phyloP scores from a whole-genome alignment of 1,284 basidiomycete genomes.

The Ustilago esculenta region DNA sequence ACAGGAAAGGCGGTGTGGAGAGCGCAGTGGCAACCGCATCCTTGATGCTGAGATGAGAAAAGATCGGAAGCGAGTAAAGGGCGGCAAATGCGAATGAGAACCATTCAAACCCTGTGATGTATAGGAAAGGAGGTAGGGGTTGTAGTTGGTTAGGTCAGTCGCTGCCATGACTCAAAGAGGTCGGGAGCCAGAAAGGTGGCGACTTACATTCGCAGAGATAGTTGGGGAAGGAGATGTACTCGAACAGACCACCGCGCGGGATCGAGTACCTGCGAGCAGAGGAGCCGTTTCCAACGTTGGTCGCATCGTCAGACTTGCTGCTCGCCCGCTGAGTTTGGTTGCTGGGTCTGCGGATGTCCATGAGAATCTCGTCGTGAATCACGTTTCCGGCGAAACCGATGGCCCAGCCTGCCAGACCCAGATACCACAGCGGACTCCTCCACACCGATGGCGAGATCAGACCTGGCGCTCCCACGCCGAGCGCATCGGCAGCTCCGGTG shows the following conservation, averaged over 20 bases:
- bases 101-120: conserved; percentile 64
- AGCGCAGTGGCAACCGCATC: conserved; percentile 38
- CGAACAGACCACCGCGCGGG: conserved; percentile 82
- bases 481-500: conserved; percentile 21
- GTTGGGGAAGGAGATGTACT: conserved; percentile 86
- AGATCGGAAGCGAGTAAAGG: conserved; percentile 48
- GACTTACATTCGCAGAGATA: conserved; percentile 82
- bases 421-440: conserved; percentile 71
- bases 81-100: conserved; percentile 57
- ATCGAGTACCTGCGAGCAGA: conserved; percentile 77
- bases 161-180: too few relatives aligned
- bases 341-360: conserved; percentile 71
- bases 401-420: conserved; percentile 76
- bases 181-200: not conserved
- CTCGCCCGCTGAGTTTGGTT: conserved; percentile 5
- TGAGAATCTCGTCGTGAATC: conserved; percentile 85
- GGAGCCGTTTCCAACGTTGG: conserved; percentile 51
- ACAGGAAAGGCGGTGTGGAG: conserved; percentile 68
- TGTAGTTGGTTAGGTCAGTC: too few relatives aligned
- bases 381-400: conserved; percentile 81
- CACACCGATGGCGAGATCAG: conserved; percentile 60
- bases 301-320: conserved; percentile 1
- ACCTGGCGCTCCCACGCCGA: conserved; percentile 26
- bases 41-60: conserved; percentile 25
- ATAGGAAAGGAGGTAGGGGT: not conserved